Evolutionary conservation across 768 basidiomycete genomes (phyloP), one percentile per base, ranked within the genome.

Genomic region (Leucocoprinus birnbaumii): DNA sequence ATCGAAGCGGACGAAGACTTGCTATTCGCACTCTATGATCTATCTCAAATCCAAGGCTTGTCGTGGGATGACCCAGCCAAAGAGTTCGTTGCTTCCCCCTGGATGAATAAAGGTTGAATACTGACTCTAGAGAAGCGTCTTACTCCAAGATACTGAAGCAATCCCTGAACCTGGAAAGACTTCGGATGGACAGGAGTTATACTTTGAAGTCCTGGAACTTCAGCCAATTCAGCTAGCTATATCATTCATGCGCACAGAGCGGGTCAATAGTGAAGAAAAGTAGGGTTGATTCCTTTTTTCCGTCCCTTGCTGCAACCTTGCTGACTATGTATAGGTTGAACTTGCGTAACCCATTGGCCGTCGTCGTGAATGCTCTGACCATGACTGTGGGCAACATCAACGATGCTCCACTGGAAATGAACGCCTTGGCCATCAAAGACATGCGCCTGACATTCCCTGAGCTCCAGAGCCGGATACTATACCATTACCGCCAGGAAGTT

Each of bases 381-480:
- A 98, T 98, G 94, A 87, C 96, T 0, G 77, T 98, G 22, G 97
- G 97, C 6, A 99, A 98, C 63, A 82, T 98, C 72, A 97, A 98
- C 60, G 94, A 94, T 64, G 95, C 97, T 0, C 91, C 92, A 16
- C 80, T 99, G 42, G 91, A 91, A 61, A 81, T 98, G 75, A 98
- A 98, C 66, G 92, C 94, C 0, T 80, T 99, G 37, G 88, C 86
- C 24, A 89, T 99, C 68, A 92, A 94, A 67, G 96, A 99, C 64
- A 91, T 95, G 80, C 87, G 95, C 18, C 70, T 97, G 44, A 89
- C 89, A 0, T 71, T 89, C 53, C 87, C 93, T 7, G 91, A 96
- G 57, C 77, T 99, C 16, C 85, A 89, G 67, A 83, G 76, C 51
- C 85, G 97, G 31, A 87, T 98, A 56, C 74, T 85, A 38, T 87